These are phyloP conservation scores for Daedaleopsis nitida DNA, from an alignment of 768 basidiomycete genomes.

Conservation along the genomic window DNA sequence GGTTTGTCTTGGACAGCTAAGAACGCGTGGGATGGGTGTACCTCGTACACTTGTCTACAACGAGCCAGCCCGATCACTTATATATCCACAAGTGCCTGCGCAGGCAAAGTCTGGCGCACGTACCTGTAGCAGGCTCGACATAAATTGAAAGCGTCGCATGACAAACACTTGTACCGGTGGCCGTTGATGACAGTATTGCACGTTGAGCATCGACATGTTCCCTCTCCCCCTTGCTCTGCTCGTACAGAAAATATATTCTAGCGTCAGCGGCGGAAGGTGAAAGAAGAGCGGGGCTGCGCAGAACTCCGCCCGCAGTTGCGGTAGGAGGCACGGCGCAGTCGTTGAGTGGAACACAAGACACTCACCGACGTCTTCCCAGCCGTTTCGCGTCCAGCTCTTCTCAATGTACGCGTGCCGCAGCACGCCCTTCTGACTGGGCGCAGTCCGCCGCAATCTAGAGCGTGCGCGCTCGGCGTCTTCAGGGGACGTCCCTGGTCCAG, in stretches of 20 bases:
- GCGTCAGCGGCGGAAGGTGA: neutral
- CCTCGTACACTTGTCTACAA: conserved; percentile 81
- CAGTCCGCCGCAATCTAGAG: conserved; percentile 65
- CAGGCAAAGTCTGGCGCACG: conserved; percentile 10
- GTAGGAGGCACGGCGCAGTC: neutral
- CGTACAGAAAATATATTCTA: neutral
- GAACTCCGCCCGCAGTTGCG: neutral
- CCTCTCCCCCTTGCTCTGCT: conserved; percentile 73
- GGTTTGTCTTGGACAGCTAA: conserved; percentile 73
- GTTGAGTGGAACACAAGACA: conserved; percentile 13
- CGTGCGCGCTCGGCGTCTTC: conserved; percentile 53
- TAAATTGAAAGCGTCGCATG: conserved; percentile 77
- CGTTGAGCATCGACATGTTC: conserved; percentile 74
- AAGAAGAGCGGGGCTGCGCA: neutral
- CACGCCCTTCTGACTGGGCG: conserved; percentile 73
- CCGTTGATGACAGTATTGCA: conserved; percentile 63
- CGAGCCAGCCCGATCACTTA: conserved; percentile 6
- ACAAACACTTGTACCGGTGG: conserved; percentile 83
- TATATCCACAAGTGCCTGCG: conserved; percentile 3
- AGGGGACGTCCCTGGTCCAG: conserved; percentile 45
- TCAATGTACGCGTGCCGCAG: conserved; percentile 85
- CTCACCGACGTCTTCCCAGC: conserved; percentile 91
- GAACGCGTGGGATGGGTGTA: conserved; percentile 90
- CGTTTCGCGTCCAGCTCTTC: conserved; percentile 78
- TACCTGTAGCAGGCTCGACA: conserved; percentile 86